Base-by-base conservation (phyloP, 306 rosid species). In the Senna tora region DNA sequence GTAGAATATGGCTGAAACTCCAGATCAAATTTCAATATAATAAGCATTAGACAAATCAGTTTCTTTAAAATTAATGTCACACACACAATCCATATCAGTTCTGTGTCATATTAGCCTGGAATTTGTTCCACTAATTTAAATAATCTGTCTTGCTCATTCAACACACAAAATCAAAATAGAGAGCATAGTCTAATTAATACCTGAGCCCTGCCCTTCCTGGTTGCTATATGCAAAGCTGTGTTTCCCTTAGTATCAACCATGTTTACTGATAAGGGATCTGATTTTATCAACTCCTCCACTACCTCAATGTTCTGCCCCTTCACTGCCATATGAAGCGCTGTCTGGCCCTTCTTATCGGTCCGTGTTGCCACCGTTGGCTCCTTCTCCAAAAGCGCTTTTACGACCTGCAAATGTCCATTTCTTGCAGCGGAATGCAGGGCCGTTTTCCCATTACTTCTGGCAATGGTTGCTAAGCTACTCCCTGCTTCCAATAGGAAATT, bases 241-340 rank as follows among this genome's bases (percentile, higher is more conserved):
- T 95, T 95, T 74, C 94, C 92, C 67, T 89, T 91, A 36, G 13
- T 87, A 72, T 95, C 99, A 45, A 82, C 87, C 83, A 89, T 88
- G 87, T 89, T 91, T 36, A 87, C 51, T 43, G 86, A 78, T 0
- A 69, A 72, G 4, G 96, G 90, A 73, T 83, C 96, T 7, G 80
- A 86, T 73, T 61, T 87, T 10, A 88, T 85, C 84, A 95, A 75
- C 84, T 66, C 87, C 65, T 84, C 89, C 54, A 88, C 97, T 51
- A 91, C 90, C 79, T 85, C 92, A 56, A 87, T 79, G 20, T 75
- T 85, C 82, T 87, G 97, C 20, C 99, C 99, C 78, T 95, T 95
- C 30, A 77, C 97, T 1, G 99, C 97, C 99, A 91, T 95, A 82
- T 91, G 97, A 64, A 95, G 96, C 11, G 99, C 96, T 3, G 99